Base-by-base conservation (phyloP, 108 stramenopile species). In the Fragilaria crotonensis region DNA sequence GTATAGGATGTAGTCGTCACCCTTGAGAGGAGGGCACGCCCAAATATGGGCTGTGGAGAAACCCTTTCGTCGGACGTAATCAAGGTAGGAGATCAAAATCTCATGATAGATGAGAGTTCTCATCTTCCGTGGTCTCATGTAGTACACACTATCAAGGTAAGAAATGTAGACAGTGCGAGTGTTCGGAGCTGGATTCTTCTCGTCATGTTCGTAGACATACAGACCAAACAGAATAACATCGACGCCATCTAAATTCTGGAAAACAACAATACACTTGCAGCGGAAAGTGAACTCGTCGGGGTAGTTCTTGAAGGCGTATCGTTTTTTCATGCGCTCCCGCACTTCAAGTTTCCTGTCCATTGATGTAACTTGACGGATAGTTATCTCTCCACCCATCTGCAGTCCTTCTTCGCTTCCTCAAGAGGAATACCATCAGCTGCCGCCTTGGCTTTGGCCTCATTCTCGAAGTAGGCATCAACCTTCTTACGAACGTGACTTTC, bases 1-100 rank as follows among this genome's bases (percentile, higher is more conserved):
- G 73, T 94, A 97, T 60, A 99, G 75, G 65, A 99, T 99, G 68
- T 96, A 99, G 74, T 98, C 95, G 76, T 98, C 95, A 27, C 98
- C 96, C 48, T 96, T 95, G 63, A 95, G 74, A 19, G 98, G 98
- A 18, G 98, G 98, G 62, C 98, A 99, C 45, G 97, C 95, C 98
- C 98, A 99, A 59, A 99, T 95, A 72, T 98, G 94, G 1, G 95
- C 90, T 48, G 87, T 86, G 28, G 75, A 59, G 60, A 94, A 97
- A 2, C 98, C 98, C 33, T 83, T 83, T 20, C 66, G 60, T 17
- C 96, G 80, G 26, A 90, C 86, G 73, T 95, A 95, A 65, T 94
- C 93, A 30, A 98, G 69, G 65, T 99, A 99, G 5, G 90, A 82
- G 22, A 93, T 79, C 27, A 99, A 48, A 41, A 99, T 78, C 76